A percentile compares a stretch with the other conserved stretches of the same genome.
Evolutionary conservation across 257 asterid species (phyloP).

Genomic region (Lycium barbarum): DNA sequence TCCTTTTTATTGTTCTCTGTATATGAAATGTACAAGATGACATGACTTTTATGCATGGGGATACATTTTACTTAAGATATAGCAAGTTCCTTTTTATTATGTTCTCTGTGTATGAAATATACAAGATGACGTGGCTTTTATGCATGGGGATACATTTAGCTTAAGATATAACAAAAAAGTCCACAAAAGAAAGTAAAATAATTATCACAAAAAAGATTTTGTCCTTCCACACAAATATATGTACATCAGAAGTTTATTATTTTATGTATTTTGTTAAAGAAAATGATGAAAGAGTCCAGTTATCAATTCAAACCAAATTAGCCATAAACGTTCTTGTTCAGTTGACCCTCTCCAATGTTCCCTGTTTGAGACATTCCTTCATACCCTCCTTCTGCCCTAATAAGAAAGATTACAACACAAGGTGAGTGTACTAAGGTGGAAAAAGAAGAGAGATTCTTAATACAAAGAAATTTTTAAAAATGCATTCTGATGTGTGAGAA

Average conservation of each 20-base stretch:
- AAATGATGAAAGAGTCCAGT: not conserved
- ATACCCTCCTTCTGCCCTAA: constrained; percentile 71
- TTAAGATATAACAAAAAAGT: not conserved
- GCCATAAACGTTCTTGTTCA: constrained; percentile 15
- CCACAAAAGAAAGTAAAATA: not conserved
- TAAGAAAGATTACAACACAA: constrained; percentile 36
- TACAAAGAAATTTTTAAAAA: not conserved
- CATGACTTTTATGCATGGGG: not conserved
- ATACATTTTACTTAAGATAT: not conserved
- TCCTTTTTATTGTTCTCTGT: no score
- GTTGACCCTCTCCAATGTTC: no score
- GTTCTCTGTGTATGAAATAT: no score
- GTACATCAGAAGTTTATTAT: not conserved
- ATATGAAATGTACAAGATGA: not conserved
- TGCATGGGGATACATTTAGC: not conserved
- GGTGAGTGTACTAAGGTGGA: constrained; percentile 27
- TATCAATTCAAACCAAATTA: constrained; percentile 17
- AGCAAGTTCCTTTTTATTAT: not conserved
- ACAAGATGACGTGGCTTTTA: not conserved
- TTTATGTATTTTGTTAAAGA: not conserved
- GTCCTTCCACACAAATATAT: not conserved
- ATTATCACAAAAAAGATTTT: not conserved
- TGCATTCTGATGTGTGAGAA: not conserved
- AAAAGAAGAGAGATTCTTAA: not conserved
- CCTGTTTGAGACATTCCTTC: constrained; percentile 43